A percentile compares a stretch with the other conserved stretches of the same genome.
Conservation (phyloP, 2,329 filamentous ascomycete genomes). For the Malbranchea zuffiana region DNA sequence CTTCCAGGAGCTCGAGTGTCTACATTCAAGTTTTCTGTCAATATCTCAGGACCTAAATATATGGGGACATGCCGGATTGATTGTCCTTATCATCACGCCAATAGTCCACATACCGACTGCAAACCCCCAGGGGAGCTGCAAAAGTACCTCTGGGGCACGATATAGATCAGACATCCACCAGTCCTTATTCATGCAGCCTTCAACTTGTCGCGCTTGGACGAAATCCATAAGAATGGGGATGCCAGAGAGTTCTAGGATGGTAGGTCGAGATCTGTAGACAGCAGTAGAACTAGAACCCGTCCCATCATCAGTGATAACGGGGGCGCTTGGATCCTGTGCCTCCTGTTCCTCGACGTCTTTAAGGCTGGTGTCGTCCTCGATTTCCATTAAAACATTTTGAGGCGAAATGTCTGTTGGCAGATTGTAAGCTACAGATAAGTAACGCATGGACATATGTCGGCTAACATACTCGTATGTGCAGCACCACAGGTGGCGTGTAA, state of each 20-base stretch:
- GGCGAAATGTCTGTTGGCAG: conserved; percentile 13
- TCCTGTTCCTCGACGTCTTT: conserved; percentile 13
- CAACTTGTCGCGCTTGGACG: conserved; percentile 14
- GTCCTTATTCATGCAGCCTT: conserved; percentile 9
- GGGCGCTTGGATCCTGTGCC: conserved; percentile 8
- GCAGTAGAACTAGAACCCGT: conserved; percentile 1
- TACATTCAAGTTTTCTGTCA: conserved; percentile 10
- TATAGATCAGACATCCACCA: conserved; percentile 22
- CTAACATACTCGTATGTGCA: conserved; percentile 17
- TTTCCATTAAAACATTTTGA: conserved; percentile 12
- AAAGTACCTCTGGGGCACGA: conserved; percentile 19
- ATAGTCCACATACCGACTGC: conserved; percentile 21
- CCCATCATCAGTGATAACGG: conserved; percentile 9
- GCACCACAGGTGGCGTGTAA: conserved; percentile 15
- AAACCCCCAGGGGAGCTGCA: conserved; percentile 18
- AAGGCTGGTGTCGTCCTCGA: conserved; percentile 10
- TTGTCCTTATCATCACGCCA: conserved; percentile 19
- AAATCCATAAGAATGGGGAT: conserved; percentile 19
- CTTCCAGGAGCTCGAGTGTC: conserved; percentile 22
- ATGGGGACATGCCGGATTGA: background rate
- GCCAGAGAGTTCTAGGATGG: conserved; percentile 11
- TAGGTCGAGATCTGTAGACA: conserved; percentile 12
- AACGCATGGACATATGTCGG: background rate
- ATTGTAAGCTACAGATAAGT: conserved; percentile 3
- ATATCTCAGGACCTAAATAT: background rate